Evolutionary conservation across 495 filamentous ascomycete species (phyloP), one percentile per base, ranked within the genome.

Genomic region (Penicillium atrosanguineum): DNA sequence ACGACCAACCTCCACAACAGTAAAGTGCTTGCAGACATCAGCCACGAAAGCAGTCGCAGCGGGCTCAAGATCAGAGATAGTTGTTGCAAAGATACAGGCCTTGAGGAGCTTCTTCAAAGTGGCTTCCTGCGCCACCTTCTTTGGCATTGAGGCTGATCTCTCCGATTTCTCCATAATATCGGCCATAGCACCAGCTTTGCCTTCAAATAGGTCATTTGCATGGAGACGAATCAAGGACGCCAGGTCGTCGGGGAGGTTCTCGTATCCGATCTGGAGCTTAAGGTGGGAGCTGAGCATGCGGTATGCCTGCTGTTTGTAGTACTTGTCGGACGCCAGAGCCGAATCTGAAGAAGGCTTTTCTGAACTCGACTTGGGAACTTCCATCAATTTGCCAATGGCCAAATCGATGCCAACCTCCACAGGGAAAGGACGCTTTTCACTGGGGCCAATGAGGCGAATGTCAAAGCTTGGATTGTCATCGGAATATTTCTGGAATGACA

Each of bases 221-320:
- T 97, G 88, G 45, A 97, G 78, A 38, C 95, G 87, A 44, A 99
- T 81, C 12, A 93, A 72, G 26, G 87, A 83, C 12, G 87, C 82
- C 56, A 97, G 83, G 57, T 97, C 93, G 28, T 97, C 94, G 0
- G 93, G 93, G 7, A 97, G 72, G 54, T 77, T 88, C 63, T 97
- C 93, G 56, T 83, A 81, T 8, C 95, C 94, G 50, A 99, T 87
- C 44, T 90, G 82, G 23, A 97, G 79, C 67, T 97, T 99, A 34
- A 95, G 70, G 57, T 97, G 90, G 3, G 91, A 80, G 48, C 86
- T 87, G 45, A 99, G 83, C 48, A 97, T 77, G 42, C 89, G 83
- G 50, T 96, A 83, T 0, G 95, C 91, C 64, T 97, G 92, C 62
- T 90, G 86, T 70, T 97, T 97, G 74, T 97, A 95, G 61, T 88